A percentile compares a stretch with the other conserved stretches of the same genome.
phyloP scores from a whole-genome alignment of 2,329 filamentous ascomycete species.

The Cryphonectria nitschkei region DNA sequence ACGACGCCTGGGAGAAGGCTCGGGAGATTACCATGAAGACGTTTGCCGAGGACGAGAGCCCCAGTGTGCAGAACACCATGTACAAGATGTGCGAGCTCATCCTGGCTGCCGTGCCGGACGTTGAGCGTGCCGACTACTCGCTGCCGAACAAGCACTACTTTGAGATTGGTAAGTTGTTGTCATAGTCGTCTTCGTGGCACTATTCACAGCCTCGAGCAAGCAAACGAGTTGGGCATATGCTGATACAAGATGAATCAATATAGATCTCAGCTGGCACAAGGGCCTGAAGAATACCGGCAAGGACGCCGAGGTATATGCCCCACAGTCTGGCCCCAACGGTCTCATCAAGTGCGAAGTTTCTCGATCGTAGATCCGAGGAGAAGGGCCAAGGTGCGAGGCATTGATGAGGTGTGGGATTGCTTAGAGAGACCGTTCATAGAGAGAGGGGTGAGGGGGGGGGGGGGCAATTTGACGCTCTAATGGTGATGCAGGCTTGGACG shows the following conservation, averaged over 20 bases:
- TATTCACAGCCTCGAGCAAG: background rate
- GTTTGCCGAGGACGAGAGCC: conserved; percentile 88
- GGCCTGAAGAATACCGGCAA: conserved; percentile 92
- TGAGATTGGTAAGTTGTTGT: conserved; percentile 74
- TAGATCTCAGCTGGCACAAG: conserved; percentile 96
- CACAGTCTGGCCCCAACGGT: conserved; percentile 90
- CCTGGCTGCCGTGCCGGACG: conserved; percentile 71
- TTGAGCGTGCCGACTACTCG: conserved; percentile 76
- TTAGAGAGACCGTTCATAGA: background rate
- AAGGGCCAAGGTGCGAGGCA: background rate
- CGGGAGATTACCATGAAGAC: conserved; percentile 84
- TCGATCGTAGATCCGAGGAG: conserved; percentile 45
- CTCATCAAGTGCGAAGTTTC: conserved; percentile 92
- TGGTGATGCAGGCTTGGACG: background rate
- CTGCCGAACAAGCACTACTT: conserved; percentile 99
- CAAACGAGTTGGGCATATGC: background rate
- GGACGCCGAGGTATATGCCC: conserved; percentile 93
- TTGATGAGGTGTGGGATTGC: background rate
- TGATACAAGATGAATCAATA: conserved; percentile 10
- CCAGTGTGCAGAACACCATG: conserved; percentile 96
- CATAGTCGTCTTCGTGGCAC: background rate
- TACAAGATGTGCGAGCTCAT: conserved; percentile 97
- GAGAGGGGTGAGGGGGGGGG: background rate
- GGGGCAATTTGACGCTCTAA: background rate
- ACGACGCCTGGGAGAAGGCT: conserved; percentile 77